Evolutionary conservation across 2,329 filamentous ascomycete genomes (phyloP).

Genomic region (Xylogone sp.): DNA sequence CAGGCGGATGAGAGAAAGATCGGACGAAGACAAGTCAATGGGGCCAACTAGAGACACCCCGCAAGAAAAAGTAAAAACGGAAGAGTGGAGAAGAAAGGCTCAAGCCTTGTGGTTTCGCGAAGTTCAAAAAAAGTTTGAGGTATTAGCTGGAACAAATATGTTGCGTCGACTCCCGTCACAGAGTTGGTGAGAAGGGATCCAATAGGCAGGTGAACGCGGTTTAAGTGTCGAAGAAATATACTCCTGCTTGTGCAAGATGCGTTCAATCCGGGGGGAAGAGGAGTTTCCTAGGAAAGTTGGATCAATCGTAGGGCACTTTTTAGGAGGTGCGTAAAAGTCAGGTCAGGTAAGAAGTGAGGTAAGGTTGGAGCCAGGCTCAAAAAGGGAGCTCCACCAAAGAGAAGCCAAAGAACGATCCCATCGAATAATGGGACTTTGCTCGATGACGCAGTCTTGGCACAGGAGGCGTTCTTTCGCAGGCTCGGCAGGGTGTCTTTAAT

Average conservation of each 20-base stretch:
- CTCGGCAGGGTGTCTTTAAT: background rate
- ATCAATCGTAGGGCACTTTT: background rate
- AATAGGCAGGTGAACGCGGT: slow-evolving; percentile 8
- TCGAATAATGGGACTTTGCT: background rate
- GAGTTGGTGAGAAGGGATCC: background rate
- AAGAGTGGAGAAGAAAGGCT: background rate
- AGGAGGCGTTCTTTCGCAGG: background rate
- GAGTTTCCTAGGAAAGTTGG: background rate
- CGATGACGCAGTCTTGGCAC: background rate
- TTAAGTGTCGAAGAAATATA: slow-evolving; percentile 8
- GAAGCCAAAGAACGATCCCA: background rate
- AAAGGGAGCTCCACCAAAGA: background rate
- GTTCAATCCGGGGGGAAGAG: background rate
- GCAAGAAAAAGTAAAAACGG: too few species aligned
- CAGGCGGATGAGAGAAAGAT: too few species aligned
- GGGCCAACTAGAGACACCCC: too few species aligned
- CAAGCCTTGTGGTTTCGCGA: background rate
- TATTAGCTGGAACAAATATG: background rate
- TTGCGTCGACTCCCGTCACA: background rate
- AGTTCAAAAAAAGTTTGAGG: background rate
- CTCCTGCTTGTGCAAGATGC: too few species aligned
- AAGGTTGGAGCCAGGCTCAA: background rate
- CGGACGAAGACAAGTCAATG: too few species aligned
- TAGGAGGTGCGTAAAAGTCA: background rate
- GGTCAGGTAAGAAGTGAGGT: background rate